Conservation (phyloP, 2,329 filamentous ascomycete genomes). For the Torrubiellomyces zombiae region DNA sequence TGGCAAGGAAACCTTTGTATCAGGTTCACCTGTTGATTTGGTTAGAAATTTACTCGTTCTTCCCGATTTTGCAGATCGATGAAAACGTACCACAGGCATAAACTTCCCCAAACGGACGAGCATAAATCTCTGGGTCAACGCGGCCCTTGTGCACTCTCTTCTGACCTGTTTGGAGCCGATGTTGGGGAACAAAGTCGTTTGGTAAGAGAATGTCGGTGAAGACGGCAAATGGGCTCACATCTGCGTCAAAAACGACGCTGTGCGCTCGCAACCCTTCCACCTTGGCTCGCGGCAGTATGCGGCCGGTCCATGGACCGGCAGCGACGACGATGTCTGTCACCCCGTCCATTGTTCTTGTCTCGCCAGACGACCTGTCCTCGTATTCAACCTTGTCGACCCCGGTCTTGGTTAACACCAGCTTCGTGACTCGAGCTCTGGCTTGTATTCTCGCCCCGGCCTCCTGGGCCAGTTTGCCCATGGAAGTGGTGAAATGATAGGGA, state of each 20-base stretch:
- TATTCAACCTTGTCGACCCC: conserved; percentile 46
- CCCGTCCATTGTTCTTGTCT: conserved; percentile 18
- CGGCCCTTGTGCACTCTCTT: conserved; percentile 39
- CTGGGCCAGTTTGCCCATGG: conserved; percentile 61
- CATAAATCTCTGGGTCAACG: conserved; percentile 85
- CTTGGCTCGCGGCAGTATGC: conserved; percentile 38
- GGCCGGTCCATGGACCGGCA: conserved; percentile 47
- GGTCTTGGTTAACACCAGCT: conserved; percentile 38
- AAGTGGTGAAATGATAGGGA: conserved; percentile 75
- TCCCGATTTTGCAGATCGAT: neutral
- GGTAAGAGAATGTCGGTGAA: conserved; percentile 79
- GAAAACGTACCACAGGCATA: conserved; percentile 63
- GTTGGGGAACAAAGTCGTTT: conserved; percentile 38
- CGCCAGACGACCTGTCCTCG: conserved; percentile 27
- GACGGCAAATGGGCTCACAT: conserved; percentile 57
- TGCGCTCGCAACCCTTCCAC: conserved; percentile 45
- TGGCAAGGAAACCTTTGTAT: conserved; percentile 58
- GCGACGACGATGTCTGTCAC: conserved; percentile 39
- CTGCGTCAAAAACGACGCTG: conserved; percentile 45
- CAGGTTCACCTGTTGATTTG: conserved; percentile 46
- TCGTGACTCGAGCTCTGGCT: conserved; percentile 48
- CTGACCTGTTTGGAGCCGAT: conserved; percentile 28
- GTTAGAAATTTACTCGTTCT: conserved; percentile 3
- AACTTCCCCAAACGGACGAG: conserved; percentile 71
- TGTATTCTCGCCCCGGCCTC: conserved; percentile 52